phyloP scores from a whole-genome alignment of 139 green algal genomes.

The Chlamydomonas incerta region DNA sequence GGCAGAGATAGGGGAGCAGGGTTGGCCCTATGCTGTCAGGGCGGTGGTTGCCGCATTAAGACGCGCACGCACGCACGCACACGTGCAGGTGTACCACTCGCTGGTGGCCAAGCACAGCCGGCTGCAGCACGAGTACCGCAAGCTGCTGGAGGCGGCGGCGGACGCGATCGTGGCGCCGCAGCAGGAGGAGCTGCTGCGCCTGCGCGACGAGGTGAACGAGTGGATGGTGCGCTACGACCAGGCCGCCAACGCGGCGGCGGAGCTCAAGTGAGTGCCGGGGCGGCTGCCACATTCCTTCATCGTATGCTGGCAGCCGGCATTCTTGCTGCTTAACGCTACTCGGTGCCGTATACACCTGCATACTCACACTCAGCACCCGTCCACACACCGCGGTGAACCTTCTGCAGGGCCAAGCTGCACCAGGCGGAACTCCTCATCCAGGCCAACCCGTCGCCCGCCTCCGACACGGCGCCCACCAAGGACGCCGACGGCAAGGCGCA shows the following conservation, averaged over 20 bases:
- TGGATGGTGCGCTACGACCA: slow-evolving; percentile 43
- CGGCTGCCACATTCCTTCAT: background rate
- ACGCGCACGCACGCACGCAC: no score
- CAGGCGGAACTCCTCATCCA: slow-evolving; percentile 41
- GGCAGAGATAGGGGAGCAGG: background rate
- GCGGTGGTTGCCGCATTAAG: no score
- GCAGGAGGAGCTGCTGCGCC: slow-evolving; percentile 59
- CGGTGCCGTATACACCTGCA: no score
- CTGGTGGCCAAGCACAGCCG: slow-evolving; percentile 65
- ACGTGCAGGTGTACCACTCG: slow-evolving; percentile 59
- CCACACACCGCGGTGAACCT: no score
- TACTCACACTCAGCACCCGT: no score
- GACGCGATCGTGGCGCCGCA: slow-evolving; percentile 43
- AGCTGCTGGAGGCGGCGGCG: slow-evolving; percentile 60
- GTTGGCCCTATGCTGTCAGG: no score
- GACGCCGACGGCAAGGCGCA: background rate
- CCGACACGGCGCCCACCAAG: background rate
- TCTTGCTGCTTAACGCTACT: no score
- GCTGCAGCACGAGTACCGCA: slow-evolving; percentile 52
- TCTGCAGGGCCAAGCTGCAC: slow-evolving; percentile 48
- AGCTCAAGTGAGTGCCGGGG: slow-evolving; percentile 27
- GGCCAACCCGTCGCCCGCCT: background rate
- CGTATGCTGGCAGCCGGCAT: no score
- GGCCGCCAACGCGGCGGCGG: slow-evolving; percentile 5
- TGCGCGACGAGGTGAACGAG: slow-evolving; percentile 55